phyloP scores from a whole-genome alignment of 2,329 filamentous ascomycete genomes.

The Alternaria hordeiaustralica region DNA sequence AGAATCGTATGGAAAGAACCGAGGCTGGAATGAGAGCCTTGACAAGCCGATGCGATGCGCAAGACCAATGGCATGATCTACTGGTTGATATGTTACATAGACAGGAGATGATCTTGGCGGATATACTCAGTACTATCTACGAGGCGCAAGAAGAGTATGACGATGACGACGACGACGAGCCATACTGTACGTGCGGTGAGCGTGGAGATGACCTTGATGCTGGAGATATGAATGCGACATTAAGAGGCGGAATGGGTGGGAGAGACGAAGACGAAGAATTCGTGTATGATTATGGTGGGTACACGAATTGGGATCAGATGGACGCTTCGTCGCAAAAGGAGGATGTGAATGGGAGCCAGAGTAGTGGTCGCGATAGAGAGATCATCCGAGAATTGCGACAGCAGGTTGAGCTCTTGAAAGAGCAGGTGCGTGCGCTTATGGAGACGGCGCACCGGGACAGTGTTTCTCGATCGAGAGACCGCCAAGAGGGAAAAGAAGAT shows the following conservation, averaged over 20 bases:
- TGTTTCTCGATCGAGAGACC: neutral
- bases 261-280: conserved; percentile 8
- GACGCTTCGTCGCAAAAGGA: neutral
- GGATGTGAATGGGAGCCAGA: neutral
- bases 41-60: neutral
- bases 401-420: neutral
- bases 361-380: neutral
- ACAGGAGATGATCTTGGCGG: neutral
- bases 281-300: conserved; percentile 7
- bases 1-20: neutral
- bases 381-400: neutral
- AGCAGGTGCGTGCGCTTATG: neutral
- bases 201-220: neutral
- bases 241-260: conserved; percentile 5
- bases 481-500: neutral
- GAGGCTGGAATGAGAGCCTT: neutral
- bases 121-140: neutral
- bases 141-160: neutral
- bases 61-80: neutral
- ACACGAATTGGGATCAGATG: conserved; percentile 4
- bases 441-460: neutral
- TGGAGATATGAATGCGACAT: neutral
- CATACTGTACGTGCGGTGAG: neutral
- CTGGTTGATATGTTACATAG: neutral
- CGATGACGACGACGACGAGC: neutral